These are phyloP conservation scores for Cercospora sojina DNA, from an alignment of 2,329 filamentous ascomycete species.

Conservation along the genomic window DNA sequence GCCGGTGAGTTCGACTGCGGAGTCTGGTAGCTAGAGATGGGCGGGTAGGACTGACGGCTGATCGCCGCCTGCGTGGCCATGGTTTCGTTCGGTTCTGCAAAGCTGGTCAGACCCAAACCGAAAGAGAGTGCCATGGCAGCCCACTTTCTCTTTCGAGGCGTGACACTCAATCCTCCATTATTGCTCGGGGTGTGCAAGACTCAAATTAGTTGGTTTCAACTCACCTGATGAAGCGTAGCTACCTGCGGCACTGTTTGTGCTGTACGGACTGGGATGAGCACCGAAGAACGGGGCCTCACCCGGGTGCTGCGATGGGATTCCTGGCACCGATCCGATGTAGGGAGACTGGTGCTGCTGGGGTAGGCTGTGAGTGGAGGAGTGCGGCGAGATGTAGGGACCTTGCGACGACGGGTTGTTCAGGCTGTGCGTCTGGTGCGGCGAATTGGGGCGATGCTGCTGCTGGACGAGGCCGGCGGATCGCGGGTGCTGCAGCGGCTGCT, in stretches of 20 bases:
- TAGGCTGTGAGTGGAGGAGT: slow-evolving; percentile 60
- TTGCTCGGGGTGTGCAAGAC: slow-evolving; percentile 22
- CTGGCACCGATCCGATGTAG: slow-evolving; percentile 68
- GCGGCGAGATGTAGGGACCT: slow-evolving; percentile 66
- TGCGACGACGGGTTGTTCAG: slow-evolving; percentile 55
- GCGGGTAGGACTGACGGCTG: slow-evolving; percentile 71
- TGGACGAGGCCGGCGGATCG: slow-evolving; percentile 72
- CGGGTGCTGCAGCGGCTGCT: slow-evolving; percentile 65
- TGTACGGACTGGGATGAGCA: slow-evolving; percentile 78
- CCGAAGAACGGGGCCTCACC: slow-evolving; percentile 73
- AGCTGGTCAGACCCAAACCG: slow-evolving; percentile 52
- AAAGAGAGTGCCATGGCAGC: slow-evolving; percentile 27
- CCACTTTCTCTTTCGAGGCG: slow-evolving; percentile 12
- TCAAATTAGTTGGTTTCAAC: slow-evolving; percentile 40
- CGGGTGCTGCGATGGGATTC: slow-evolving; percentile 59
- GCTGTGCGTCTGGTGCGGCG: slow-evolving; percentile 59
- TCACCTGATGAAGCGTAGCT: slow-evolving; percentile 85
- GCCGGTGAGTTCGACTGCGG: slow-evolving; percentile 93
- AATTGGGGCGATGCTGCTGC: slow-evolving; percentile 65
- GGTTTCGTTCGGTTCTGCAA: slow-evolving; percentile 68
- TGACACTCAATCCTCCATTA: slow-evolving; percentile 12
- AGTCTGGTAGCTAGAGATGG: slow-evolving; percentile 77
- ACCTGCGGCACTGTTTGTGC: slow-evolving; percentile 74
- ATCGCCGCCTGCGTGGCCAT: slow-evolving; percentile 65
- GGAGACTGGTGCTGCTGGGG: slow-evolving; percentile 53